phyloP scores from a whole-genome alignment of 1,139 yeast species.

The Diutina pseudorugosa region DNA sequence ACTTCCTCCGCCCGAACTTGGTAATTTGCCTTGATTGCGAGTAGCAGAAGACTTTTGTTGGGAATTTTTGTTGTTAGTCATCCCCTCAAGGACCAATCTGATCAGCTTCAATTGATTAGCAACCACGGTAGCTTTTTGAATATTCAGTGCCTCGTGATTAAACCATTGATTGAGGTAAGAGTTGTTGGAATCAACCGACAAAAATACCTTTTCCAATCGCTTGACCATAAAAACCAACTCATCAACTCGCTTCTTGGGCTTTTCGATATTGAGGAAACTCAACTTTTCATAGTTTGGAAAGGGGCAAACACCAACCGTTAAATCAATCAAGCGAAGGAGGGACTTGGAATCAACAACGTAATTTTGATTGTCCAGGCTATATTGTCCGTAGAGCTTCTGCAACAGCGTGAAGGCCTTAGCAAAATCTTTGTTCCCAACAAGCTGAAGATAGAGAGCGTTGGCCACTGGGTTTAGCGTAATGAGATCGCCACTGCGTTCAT shows the following conservation, averaged over 20 bases:
- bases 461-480: constrained; percentile 51
- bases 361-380: background rate
- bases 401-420: constrained; percentile 28
- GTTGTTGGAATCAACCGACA: constrained; percentile 20
- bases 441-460: constrained; percentile 43
- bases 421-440: constrained; percentile 34
- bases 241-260: constrained; percentile 21
- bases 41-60: background rate
- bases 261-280: constrained; percentile 23
- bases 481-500: constrained; percentile 15
- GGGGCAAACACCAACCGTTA: constrained; percentile 49
- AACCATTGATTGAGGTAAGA: constrained; percentile 33
- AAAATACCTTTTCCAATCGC: constrained; percentile 24
- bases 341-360: constrained; percentile 11
- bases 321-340: constrained; percentile 35
- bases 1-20: background rate
- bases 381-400: constrained; percentile 15
- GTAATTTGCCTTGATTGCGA: background rate
- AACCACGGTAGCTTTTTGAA: constrained; percentile 46
- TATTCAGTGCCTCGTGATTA: constrained; percentile 34
- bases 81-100: constrained; percentile 40
- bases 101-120: constrained; percentile 50
- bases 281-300: constrained; percentile 38
- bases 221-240: constrained; percentile 21
- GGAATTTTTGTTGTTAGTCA: constrained; percentile 20